These are phyloP conservation scores for Talaromyces sp. DNA, from an alignment of 2,329 filamentous ascomycete genomes.

Conservation along the genomic window DNA sequence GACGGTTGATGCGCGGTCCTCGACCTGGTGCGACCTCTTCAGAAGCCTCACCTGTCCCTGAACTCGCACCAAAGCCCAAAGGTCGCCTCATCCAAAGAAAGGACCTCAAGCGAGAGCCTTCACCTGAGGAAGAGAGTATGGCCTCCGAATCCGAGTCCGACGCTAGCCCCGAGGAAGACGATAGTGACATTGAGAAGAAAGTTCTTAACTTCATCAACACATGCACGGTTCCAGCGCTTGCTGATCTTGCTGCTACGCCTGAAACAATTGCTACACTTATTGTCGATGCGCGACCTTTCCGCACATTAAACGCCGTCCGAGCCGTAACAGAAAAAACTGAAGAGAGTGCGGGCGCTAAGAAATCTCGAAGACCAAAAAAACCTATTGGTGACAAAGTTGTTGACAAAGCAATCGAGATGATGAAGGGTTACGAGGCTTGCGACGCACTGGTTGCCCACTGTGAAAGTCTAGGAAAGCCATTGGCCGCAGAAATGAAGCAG, in stretches of 20 bases:
- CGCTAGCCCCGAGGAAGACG: conserved; percentile 39
- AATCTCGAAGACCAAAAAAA: conserved; percentile 46
- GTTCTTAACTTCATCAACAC: conserved; percentile 81
- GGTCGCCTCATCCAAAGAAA: conserved; percentile 51
- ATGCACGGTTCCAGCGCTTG: conserved; percentile 70
- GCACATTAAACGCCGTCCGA: conserved; percentile 61
- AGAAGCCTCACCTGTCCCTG: conserved; percentile 22
- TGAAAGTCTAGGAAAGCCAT: conserved; percentile 66
- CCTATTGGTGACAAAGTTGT: conserved; percentile 65
- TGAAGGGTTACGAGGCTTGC: conserved; percentile 75
- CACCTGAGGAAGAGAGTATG: conserved; percentile 39
- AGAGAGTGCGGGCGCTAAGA: conserved; percentile 51
- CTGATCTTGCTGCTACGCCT: conserved; percentile 75
- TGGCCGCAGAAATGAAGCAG: conserved; percentile 61
- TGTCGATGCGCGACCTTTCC: conserved; percentile 72
- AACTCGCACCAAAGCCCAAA: conserved; percentile 27
- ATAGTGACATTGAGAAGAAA: conserved; percentile 48
- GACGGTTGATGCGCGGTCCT: conserved; percentile 40
- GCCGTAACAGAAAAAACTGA: conserved; percentile 52
- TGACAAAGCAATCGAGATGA: conserved; percentile 68
- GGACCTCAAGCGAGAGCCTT: conserved; percentile 33
- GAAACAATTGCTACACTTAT: conserved; percentile 67
- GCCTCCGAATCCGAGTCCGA: conserved; percentile 48
- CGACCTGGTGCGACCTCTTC: conserved; percentile 28
- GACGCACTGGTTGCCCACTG: conserved; percentile 77